Evolutionary conservation across 306 rosid genomes (phyloP).

Genomic region (Lablab purpureus): DNA sequence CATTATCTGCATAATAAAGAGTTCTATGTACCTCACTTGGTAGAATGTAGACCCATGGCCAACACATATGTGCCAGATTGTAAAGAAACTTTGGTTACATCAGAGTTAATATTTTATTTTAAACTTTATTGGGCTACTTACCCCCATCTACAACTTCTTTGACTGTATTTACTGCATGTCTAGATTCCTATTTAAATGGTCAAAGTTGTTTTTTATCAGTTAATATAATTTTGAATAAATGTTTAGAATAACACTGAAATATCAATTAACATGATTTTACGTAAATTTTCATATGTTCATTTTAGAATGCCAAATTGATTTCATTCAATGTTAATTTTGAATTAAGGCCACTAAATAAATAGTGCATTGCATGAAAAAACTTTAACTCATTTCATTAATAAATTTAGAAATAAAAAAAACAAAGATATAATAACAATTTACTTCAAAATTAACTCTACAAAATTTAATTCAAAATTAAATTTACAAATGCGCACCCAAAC

Average conservation of each 20-base stretch:
- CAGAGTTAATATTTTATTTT: neutral
- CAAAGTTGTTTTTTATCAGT: neutral
- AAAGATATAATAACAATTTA: neutral
- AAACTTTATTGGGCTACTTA: neutral
- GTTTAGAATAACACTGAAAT: neutral
- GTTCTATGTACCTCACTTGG: neutral
- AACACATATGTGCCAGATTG: slow-evolving; percentile 19
- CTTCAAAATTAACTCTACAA: neutral
- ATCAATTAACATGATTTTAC: neutral
- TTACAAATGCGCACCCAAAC: neutral
- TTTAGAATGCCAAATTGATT: neutral
- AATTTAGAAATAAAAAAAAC: neutral
- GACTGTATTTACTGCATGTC: neutral
- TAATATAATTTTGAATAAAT: neutral
- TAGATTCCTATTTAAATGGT: neutral
- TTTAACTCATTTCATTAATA: neutral
- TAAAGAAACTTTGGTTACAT: slow-evolving; percentile 27
- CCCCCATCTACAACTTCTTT: neutral
- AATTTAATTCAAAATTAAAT: neutral
- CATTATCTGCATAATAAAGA: neutral
- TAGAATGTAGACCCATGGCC: slow-evolving; percentile 7
- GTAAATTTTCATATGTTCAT: neutral
- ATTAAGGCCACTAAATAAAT: neutral
- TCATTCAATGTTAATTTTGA: neutral
- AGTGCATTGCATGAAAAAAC: neutral